Conservation (phyloP, 257 asterid species). For the Nicotiana tomentosiformis region DNA sequence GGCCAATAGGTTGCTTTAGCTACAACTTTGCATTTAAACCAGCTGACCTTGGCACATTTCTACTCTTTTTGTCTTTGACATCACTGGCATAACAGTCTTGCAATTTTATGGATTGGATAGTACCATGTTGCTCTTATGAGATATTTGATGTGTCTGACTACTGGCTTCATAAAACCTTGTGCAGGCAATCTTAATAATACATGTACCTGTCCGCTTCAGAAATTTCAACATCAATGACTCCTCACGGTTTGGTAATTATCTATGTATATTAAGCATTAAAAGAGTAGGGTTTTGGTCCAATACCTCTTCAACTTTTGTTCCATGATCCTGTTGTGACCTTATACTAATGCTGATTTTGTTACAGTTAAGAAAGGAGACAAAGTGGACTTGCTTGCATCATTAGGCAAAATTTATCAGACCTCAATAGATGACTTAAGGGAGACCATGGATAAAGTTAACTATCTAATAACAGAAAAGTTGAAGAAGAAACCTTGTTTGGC, state of each 20-base stretch:
- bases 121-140: background rate
- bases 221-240: slow-evolving; percentile 56
- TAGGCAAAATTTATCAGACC: slow-evolving; percentile 67
- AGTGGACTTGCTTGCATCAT: slow-evolving; percentile 72
- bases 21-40: background rate
- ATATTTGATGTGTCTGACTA: slow-evolving; percentile 5
- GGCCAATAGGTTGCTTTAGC: background rate
- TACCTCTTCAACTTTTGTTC: slow-evolving; percentile 7
- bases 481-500: slow-evolving; percentile 54
- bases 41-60: background rate
- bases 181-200: slow-evolving; percentile 84
- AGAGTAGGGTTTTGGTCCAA: background rate
- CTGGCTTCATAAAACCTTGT: slow-evolving; percentile 20
- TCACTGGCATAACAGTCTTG: background rate
- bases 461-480: slow-evolving; percentile 52
- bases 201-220: slow-evolving; percentile 66
- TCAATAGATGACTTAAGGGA: slow-evolving; percentile 74
- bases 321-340: background rate
- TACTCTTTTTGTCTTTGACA: background rate
- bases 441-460: slow-evolving; percentile 60
- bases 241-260: slow-evolving; percentile 56
- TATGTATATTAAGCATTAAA: background rate
- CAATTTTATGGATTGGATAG: background rate
- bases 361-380: slow-evolving; percentile 75
- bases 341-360: slow-evolving; percentile 12